phyloP scores from a whole-genome alignment of 352 stramenopile species.

The Halophytophthora polymorphica region DNA sequence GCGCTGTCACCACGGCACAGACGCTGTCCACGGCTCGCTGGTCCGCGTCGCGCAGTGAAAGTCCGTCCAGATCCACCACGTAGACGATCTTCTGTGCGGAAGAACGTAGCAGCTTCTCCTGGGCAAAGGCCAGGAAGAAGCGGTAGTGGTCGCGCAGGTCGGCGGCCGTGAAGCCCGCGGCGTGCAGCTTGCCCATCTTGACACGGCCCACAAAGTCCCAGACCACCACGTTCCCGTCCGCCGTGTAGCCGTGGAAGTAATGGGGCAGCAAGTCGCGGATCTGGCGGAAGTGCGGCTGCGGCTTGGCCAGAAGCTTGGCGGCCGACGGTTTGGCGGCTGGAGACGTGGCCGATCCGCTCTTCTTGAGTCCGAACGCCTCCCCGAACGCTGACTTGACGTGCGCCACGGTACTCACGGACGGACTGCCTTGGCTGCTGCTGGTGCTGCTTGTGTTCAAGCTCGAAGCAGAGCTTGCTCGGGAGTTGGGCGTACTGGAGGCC shows the following conservation, averaged over 20 bases:
- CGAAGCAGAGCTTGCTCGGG: slow-evolving; percentile 18
- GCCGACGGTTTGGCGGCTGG: slow-evolving; percentile 22
- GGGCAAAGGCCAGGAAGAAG: slow-evolving; percentile 73
- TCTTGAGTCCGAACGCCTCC: slow-evolving; percentile 62
- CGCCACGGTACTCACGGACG: slow-evolving; percentile 35
- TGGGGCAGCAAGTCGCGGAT: slow-evolving; percentile 72
- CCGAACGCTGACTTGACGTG: slow-evolving; percentile 69
- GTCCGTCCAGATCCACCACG: slow-evolving; percentile 71
- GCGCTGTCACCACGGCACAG: slow-evolving; percentile 42
- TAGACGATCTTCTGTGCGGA: slow-evolving; percentile 70
- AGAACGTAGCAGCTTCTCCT: slow-evolving; percentile 63
- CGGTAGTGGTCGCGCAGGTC: slow-evolving; percentile 74
- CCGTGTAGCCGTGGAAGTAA: slow-evolving; percentile 75
- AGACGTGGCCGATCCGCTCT: slow-evolving; percentile 17
- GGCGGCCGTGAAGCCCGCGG: slow-evolving; percentile 64
- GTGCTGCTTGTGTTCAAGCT: slow-evolving; percentile 34
- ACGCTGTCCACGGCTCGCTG: slow-evolving; percentile 65
- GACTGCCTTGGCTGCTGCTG: slow-evolving; percentile 28
- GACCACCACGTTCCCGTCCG: slow-evolving; percentile 60
- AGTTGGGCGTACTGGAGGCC: slow-evolving; percentile 8
- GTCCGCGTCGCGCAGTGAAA: slow-evolving; percentile 68
- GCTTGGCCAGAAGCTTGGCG: slow-evolving; percentile 41
- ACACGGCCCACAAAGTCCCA: slow-evolving; percentile 80
- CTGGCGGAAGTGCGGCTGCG: slow-evolving; percentile 67
- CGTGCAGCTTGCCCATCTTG: slow-evolving; percentile 70